A percentile compares a stretch with the other conserved stretches of the same genome.
phyloP scores from a whole-genome alignment of 306 rosid species.

The Coriaria nepalensis region DNA sequence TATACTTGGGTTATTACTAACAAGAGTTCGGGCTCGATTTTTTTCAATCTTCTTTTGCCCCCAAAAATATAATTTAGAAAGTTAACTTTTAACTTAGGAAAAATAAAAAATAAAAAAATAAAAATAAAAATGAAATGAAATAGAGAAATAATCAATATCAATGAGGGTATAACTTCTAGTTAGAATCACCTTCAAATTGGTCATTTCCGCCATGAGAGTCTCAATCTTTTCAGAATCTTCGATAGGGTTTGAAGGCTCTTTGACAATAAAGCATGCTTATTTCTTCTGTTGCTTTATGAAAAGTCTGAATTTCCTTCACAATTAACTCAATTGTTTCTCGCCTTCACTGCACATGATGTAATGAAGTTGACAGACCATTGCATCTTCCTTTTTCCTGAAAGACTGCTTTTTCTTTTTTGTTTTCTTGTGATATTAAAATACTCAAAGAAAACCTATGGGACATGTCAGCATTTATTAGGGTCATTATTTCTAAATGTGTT shows the following conservation, averaged over 20 bases:
- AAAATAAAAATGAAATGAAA: neutral
- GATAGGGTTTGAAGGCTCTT: conserved; percentile 30
- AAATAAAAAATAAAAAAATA: neutral
- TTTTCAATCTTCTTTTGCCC: no score
- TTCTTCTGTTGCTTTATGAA: conserved; percentile 26
- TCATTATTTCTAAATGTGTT: no score
- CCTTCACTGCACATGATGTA: conserved; percentile 2
- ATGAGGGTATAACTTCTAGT: conserved; percentile 7
- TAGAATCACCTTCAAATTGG: conserved; percentile 46
- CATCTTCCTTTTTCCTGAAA: conserved; percentile 11
- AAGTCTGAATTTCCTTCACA: conserved; percentile 31
- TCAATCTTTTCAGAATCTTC: conserved; percentile 25
- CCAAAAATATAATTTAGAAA: no score
- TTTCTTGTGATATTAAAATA: no score
- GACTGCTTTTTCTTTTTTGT: no score
- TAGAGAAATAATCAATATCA: neutral
- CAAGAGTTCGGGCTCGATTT: no score
- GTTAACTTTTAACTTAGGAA: no score
- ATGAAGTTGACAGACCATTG: conserved; percentile 2
- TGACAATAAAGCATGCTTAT: conserved; percentile 22
- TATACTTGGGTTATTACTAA: neutral
- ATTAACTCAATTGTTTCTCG: conserved; percentile 25
- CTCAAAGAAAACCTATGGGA: neutral
- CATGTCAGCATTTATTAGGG: no score
- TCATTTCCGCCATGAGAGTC: conserved; percentile 38